phyloP scores from a whole-genome alignment of 2,329 filamentous ascomycete species.

The Hypoxylon sp. region DNA sequence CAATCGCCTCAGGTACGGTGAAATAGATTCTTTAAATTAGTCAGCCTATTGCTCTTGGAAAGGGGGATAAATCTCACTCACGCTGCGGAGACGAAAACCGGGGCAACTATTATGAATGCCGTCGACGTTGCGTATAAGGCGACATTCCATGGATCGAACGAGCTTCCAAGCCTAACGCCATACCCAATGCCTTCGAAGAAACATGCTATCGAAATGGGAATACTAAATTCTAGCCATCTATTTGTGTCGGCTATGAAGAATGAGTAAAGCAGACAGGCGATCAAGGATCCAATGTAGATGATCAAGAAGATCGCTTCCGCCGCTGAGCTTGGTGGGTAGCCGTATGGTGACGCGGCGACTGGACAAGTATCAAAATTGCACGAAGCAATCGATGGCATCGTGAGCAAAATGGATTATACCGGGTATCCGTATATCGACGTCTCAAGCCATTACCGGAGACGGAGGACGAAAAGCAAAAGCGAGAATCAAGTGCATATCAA shows the following conservation, averaged over 20 bases:
- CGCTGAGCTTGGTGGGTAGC: conserved; percentile 46
- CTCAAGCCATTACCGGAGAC: conserved; percentile 21
- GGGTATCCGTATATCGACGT: conserved; percentile 15
- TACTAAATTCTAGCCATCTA: conserved; percentile 43
- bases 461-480: conserved; percentile 22
- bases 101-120: conserved; percentile 50
- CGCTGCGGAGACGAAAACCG: conserved; percentile 52
- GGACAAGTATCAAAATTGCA: conserved; percentile 46
- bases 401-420: conserved; percentile 11
- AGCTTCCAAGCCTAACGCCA: conserved; percentile 45
- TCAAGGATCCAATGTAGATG: conserved; percentile 44
- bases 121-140: conserved; percentile 47
- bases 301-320: conserved; percentile 46
- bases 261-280: conserved; percentile 43
- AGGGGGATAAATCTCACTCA: conserved; percentile 29
- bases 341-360: conserved; percentile 46
- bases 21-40: conserved; percentile 50
- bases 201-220: conserved; percentile 47
- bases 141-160: conserved; percentile 48
- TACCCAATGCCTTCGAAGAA: conserved; percentile 50
- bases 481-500: conserved; percentile 10
- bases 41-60: conserved; percentile 29
- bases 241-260: conserved; percentile 36
- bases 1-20: conserved; percentile 48
- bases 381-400: conserved; percentile 42